Percentiles rank a stretch among this genome's conserved stretches.
These are phyloP conservation scores for Stygiomarasmius scandens DNA, from an alignment of 1,284 basidiomycete species.

Conservation along the genomic window DNA sequence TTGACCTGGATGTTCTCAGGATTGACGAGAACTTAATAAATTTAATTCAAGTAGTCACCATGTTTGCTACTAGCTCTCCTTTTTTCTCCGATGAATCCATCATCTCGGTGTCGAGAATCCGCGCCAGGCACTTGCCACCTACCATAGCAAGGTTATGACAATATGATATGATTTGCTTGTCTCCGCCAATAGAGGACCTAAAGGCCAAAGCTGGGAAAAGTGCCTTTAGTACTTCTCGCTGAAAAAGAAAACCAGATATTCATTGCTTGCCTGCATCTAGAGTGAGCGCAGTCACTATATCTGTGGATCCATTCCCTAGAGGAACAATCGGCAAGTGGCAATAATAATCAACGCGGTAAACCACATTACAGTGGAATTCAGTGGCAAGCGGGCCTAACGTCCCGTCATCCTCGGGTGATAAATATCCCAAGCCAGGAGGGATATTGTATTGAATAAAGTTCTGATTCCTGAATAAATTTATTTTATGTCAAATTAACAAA, in stretches of 20 bases:
- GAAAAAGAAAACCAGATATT: background rate
- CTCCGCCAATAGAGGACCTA: slow-evolving; percentile 1
- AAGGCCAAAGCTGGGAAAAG: background rate
- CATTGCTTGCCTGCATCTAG: background rate
- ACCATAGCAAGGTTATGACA: background rate
- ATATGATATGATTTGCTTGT: slow-evolving; percentile 1
- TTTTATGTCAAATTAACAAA: background rate
- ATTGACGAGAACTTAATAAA: too few species aligned
- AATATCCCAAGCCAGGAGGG: background rate
- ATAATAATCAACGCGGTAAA: too few species aligned
- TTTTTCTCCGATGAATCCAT: background rate
- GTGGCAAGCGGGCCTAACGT: background rate
- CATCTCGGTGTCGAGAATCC: slow-evolving; percentile 1
- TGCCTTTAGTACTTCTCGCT: too few species aligned
- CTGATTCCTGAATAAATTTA: background rate
- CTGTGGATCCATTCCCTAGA: background rate
- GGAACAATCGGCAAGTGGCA: too few species aligned
- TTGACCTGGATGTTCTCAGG: background rate
- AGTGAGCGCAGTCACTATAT: background rate
- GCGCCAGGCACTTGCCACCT: background rate
- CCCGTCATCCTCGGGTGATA: background rate
- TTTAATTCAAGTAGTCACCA: background rate
- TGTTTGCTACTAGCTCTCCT: background rate
- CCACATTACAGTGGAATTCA: background rate
- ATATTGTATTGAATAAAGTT: background rate